A percentile compares a stretch with the other conserved stretches of the same genome.
These are phyloP conservation scores for Coelastrella sp. DNA, from an alignment of 139 green algal species.

Conservation along the genomic window DNA sequence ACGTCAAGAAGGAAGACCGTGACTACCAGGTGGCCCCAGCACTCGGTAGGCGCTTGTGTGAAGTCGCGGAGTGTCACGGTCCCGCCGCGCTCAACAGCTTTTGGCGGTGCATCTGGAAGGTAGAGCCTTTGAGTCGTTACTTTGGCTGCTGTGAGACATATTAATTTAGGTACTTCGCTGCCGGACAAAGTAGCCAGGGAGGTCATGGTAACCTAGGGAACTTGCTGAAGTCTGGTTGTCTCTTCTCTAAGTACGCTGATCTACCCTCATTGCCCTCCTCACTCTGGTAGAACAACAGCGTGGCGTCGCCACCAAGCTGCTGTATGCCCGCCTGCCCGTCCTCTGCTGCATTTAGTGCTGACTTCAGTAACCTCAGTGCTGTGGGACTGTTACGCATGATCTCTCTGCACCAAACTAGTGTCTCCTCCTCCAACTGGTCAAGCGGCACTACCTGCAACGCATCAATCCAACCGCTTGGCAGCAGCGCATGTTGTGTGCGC, in stretches of 20 bases:
- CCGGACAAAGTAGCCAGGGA: background rate
- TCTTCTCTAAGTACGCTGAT: conserved; percentile 89
- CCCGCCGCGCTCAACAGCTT: too few relatives aligned
- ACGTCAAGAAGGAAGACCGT: too few relatives aligned
- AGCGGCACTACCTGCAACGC: conserved; percentile 88
- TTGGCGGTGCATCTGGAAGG: too few relatives aligned
- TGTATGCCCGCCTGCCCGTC: conserved; percentile 96
- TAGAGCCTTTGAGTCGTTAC: too few relatives aligned
- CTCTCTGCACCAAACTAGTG: conserved; percentile 94
- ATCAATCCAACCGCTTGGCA: too few relatives aligned
- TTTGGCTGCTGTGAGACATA: too few relatives aligned
- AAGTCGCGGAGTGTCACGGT: too few relatives aligned
- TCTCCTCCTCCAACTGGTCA: conserved; percentile 90
- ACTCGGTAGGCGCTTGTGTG: too few relatives aligned
- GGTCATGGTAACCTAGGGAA: conserved; percentile 90
- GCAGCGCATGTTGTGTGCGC: too few relatives aligned
- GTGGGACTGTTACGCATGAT: conserved; percentile 96
- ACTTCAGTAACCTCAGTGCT: conserved; percentile 94
- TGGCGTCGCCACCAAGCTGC: conserved; percentile 95
- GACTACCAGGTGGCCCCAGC: too few relatives aligned
- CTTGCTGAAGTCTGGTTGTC: conserved; percentile 91
- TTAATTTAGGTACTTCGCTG: too few relatives aligned
- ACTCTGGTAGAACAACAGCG: conserved; percentile 96
- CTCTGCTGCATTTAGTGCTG: conserved; percentile 95
- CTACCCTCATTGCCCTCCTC: conserved; percentile 95